Evolutionary conservation across 1,284 basidiomycete species (phyloP).

Genomic region (Anthracocystis panici-leucophaei): DNA sequence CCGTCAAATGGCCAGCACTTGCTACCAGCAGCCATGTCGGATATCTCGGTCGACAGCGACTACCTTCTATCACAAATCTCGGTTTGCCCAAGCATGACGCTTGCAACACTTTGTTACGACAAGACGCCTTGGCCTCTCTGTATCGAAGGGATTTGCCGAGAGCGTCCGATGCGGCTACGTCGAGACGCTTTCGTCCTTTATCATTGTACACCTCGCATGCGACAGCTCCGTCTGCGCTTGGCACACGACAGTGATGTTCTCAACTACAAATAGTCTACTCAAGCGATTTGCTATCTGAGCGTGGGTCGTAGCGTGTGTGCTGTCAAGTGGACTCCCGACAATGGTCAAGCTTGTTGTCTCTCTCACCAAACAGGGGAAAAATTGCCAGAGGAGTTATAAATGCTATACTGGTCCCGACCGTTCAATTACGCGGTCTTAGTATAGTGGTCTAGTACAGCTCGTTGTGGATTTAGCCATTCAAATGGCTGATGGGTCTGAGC

Average conservation of each 20-base stretch:
- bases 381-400: too few species aligned
- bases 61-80: constrained; percentile 28
- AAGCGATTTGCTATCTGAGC: neutral
- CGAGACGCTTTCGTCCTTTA: constrained; percentile 26
- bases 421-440: constrained; percentile 15
- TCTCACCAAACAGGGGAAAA: too few species aligned
- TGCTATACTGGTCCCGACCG: neutral
- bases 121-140: constrained; percentile 23
- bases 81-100: constrained; percentile 24
- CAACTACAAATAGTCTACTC: neutral
- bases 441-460: constrained; percentile 41
- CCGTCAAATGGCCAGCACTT: constrained; percentile 8
- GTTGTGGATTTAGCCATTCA: constrained; percentile 20
- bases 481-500: constrained; percentile 4
- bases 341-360: too few species aligned
- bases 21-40: neutral
- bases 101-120: neutral
- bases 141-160: constrained; percentile 19
- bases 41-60: constrained; percentile 14
- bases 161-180: neutral
- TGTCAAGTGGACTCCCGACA: neutral
- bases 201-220: constrained; percentile 37
- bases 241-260: constrained; percentile 5
- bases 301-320: too few species aligned
- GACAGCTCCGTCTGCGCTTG: constrained; percentile 2